Base-by-base conservation (phyloP, 2,329 filamentous ascomycete species). In the Botrytis elliptica region DNA sequence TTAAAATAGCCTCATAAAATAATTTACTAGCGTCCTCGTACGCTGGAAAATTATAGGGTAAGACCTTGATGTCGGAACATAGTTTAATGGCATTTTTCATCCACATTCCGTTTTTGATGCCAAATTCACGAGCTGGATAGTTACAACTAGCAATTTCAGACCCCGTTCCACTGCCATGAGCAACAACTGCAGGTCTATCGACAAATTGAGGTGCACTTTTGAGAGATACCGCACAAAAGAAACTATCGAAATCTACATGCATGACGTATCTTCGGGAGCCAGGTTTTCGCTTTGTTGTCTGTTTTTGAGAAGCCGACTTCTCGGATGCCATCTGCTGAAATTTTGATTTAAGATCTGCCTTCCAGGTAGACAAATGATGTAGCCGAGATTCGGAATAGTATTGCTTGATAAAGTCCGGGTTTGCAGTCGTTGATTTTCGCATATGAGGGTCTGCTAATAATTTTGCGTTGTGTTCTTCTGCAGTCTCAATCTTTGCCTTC, bases 91-190 rank as follows among this genome's bases (percentile, higher is more conserved):
- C 96, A 49, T 88, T 87, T 81, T 95, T 97, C 95, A 99, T 98
- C 96, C 97, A 99, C 96, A 98, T 99, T 55, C 97, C 97, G 78
- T 99, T 99, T 81, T 95, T 97, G 72, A 99, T 87, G 1, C 95
- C 95, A 78, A 91, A 96, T 46, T 89, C 87, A 55, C 96, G 90
- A 10, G 97, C 96, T 33, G 92, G 90, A 81, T 99, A 99, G 79
- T 99, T 99, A 83, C 96, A 99, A 76, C 95, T 98, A 36, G 96
- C 96, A 79, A 99, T 98, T 81, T 99, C 96, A 0, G 95, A 97
- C 0, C 93, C 94, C 38, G 89, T 89, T 0, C 95, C 95, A 63
- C 88, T 88, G 7, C 95, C 92, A 80, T 99, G 96, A 6, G 96
- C 95, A 49, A 99, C 93, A 0, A 93, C 96, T 3, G 92, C 90